A percentile compares a stretch with the other conserved stretches of the same genome.
These are phyloP conservation scores for Aspergillus homomorphus DNA, from an alignment of 495 filamentous ascomycete genomes.

Conservation along the genomic window DNA sequence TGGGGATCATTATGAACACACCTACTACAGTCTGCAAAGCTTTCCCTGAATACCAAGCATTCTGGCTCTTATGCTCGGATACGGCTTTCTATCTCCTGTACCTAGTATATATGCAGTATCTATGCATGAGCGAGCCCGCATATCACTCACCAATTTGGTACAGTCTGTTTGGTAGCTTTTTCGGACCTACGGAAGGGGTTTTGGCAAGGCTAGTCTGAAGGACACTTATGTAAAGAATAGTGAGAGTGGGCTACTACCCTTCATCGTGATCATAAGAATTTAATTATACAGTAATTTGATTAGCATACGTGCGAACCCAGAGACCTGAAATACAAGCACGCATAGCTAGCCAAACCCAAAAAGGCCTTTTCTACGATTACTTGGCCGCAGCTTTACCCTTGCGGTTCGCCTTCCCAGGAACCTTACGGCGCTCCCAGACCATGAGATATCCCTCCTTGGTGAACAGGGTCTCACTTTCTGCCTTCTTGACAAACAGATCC, in stretches of 20 bases:
- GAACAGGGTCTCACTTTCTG: conserved; percentile 81
- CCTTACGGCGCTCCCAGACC: conserved; percentile 88
- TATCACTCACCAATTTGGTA: no score
- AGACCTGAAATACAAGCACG: background rate
- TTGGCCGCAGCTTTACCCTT: conserved; percentile 40
- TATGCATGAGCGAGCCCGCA: no score
- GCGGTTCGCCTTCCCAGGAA: conserved; percentile 36
- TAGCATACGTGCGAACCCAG: background rate
- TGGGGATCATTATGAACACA: conserved; percentile 42
- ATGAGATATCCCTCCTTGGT: conserved; percentile 92
- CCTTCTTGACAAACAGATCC: conserved; percentile 87
- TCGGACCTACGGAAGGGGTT: no score
- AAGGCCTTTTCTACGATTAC: conserved; percentile 4
- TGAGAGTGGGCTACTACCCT: background rate
- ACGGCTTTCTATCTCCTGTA: no score
- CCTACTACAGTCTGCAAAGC: conserved; percentile 1
- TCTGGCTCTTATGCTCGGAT: background rate
- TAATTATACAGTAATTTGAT: conserved; percentile 16
- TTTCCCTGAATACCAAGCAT: background rate
- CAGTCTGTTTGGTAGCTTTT: no score
- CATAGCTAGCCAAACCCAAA: background rate
- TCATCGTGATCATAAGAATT: conserved; percentile 11
- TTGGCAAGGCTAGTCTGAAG: no score
- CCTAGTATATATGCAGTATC: no score
- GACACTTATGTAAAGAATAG: background rate